Evolutionary conservation across 73 alveolate species (phyloP).

Genomic region (Paramecium biaurelia): DNA sequence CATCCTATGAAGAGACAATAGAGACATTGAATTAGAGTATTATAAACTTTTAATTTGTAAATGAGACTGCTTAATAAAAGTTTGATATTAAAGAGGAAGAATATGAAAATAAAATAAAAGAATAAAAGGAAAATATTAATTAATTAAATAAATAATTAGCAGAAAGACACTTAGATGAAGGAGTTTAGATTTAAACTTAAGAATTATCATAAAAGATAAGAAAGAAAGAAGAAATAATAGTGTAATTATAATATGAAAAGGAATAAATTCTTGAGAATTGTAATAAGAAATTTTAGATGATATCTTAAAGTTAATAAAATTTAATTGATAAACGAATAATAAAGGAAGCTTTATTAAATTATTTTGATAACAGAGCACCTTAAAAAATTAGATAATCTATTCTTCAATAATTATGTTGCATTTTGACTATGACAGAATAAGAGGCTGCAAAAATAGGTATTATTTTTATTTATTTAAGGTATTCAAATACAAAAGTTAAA

Average conservation of each 20-base stretch:
- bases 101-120: background rate
- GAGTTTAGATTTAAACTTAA: background rate
- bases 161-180: background rate
- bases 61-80: background rate
- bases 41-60: background rate
- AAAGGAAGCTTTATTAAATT: background rate
- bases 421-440: background rate
- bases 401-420: background rate
- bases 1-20: background rate
- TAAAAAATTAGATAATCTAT: background rate
- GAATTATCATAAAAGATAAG: background rate
- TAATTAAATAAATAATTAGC: background rate
- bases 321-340: conserved; percentile 6
- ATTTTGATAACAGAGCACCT: conserved; percentile 34
- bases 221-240: conserved; percentile 23
- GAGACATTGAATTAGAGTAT: conserved; percentile 4
- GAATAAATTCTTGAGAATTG: conserved; percentile 20
- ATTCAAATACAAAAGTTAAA: background rate
- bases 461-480: background rate
- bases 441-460: conserved; percentile 23
- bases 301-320: background rate
- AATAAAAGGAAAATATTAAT: background rate
- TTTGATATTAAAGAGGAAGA: background rate
- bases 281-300: background rate
- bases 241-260: background rate